Conservation (phyloP, 305 asterid genomes). For the Fraxinus angustifolia region DNA sequence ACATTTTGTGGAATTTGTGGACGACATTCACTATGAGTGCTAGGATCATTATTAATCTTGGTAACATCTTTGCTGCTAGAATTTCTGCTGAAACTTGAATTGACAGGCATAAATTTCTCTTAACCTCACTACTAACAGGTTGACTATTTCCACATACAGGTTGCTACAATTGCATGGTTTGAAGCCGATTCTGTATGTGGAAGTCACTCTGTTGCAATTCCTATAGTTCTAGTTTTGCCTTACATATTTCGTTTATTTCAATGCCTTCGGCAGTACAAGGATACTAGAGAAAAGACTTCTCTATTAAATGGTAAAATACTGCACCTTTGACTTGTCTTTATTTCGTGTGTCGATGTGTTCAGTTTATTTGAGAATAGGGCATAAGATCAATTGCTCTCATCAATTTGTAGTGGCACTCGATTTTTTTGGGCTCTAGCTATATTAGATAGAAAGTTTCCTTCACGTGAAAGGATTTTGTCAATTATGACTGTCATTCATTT, state of each 20-base stretch:
- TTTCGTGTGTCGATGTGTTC: background rate
- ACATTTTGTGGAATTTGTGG: slow-evolving; percentile 3
- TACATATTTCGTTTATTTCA: slow-evolving; percentile 90
- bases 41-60: slow-evolving; percentile 13
- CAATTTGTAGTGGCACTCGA: background rate
- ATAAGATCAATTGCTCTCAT: background rate
- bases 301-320: slow-evolving; percentile 71
- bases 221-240: slow-evolving; percentile 87
- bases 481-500: background rate
- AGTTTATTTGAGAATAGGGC: background rate
- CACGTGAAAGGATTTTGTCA: background rate
- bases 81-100: slow-evolving; percentile 11
- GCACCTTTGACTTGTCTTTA: slow-evolving; percentile 5
- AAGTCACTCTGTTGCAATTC: slow-evolving; percentile 92
- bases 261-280: slow-evolving; percentile 94
- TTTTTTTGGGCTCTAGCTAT: background rate
- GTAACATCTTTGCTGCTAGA: slow-evolving; percentile 14
- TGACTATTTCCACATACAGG: slow-evolving; percentile 52
- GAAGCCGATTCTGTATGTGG: slow-evolving; percentile 99
- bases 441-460: background rate
- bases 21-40: background rate
- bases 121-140: slow-evolving; percentile 27
- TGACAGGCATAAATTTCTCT: slow-evolving; percentile 1
- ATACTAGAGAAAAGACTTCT: slow-evolving; percentile 74
- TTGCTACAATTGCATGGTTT: slow-evolving; percentile 99